Evolutionary conservation across 306 rosid genomes (phyloP), one percentile per base, ranked within the genome.

Genomic region (Pachyrhizus erosus): DNA sequence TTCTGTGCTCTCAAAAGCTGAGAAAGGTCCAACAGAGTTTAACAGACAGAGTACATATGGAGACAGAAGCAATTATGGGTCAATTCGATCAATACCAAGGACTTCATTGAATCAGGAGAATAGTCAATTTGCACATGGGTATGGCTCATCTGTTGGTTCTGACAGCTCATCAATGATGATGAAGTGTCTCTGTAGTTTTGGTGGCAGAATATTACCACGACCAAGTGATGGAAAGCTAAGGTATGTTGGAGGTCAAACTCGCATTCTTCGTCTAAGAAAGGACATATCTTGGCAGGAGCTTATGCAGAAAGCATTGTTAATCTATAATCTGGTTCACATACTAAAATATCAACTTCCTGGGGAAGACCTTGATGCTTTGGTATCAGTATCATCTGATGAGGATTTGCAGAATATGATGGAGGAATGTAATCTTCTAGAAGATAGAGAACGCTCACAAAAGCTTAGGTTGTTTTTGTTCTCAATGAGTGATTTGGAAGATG

Each of bases 391-490:
- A 21, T 88, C 85, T 83, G 97, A 93, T 75, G 97, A 93, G 86
- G 97, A 93, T 83, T 73, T 93, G 70, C 92, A 85, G 84, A 93
- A 93, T 81, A 93, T 93, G 97, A 91, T 93, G 94, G 97, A 93
- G 58, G 97, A 93, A 81, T 93, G 86, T 64, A 78, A 51, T 54
- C 79, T 79, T 69, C 45, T 81, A 68, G 88, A 81, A 80, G 81
- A 84, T 48, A 87, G 89, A 75, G 85, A 76, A 23, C 88, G 87
- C 20, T 75, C 89, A 26, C 84, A 85, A 80, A 93, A 87, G 73
- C 93, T 89, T 48, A 87, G 97, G 83, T 82, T 91, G 86, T 93
- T 93, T 78, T 82, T 93, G 81, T 93, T 87, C 84, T 93, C 96
- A 67, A 33, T 27, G 73, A 72, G 64, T 86, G 97, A 93, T 86